Evolutionary conservation across 2,329 filamentous ascomycete genomes (phyloP).

Genomic region (Neofusicoccum sp.): DNA sequence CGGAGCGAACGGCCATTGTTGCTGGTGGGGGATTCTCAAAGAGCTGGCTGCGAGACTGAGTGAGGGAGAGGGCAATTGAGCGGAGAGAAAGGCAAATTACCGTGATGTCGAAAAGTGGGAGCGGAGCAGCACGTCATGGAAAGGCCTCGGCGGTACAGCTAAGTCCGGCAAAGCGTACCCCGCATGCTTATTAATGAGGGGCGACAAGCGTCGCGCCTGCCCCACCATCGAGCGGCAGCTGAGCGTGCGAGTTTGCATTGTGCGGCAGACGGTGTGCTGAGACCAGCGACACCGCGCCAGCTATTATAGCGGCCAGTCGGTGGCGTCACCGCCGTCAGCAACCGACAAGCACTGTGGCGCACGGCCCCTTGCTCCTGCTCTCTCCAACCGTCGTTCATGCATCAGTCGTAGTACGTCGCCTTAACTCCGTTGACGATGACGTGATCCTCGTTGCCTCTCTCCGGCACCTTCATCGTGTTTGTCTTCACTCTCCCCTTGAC

Average conservation of each 20-base stretch:
- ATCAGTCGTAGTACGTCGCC: conserved; percentile 10
- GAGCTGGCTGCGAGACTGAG: background rate
- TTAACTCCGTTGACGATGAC: conserved; percentile 2
- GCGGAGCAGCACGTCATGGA: background rate
- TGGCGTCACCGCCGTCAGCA: background rate
- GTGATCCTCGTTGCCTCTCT: conserved; percentile 4
- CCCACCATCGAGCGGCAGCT: background rate
- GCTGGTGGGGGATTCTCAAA: background rate
- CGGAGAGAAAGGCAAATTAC: background rate
- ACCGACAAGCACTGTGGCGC: background rate
- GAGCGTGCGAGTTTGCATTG: background rate
- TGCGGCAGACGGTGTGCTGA: background rate
- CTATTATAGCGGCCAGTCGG: background rate
- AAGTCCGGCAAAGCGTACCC: conserved; percentile 4
- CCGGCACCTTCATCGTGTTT: conserved; percentile 22
- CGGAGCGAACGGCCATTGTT: conserved; percentile 40
- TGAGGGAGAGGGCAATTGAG: background rate
- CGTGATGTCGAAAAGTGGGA: conserved; percentile 8
- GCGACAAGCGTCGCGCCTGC: background rate
- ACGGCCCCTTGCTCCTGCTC: background rate
- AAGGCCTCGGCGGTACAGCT: background rate
- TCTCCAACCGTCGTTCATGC: background rate
- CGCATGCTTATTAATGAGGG: background rate
- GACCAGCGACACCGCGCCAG: background rate
- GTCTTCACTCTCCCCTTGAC: conserved; percentile 9